Conservation (phyloP, 441 rosid species). For the Aquilaria agallochum region DNA sequence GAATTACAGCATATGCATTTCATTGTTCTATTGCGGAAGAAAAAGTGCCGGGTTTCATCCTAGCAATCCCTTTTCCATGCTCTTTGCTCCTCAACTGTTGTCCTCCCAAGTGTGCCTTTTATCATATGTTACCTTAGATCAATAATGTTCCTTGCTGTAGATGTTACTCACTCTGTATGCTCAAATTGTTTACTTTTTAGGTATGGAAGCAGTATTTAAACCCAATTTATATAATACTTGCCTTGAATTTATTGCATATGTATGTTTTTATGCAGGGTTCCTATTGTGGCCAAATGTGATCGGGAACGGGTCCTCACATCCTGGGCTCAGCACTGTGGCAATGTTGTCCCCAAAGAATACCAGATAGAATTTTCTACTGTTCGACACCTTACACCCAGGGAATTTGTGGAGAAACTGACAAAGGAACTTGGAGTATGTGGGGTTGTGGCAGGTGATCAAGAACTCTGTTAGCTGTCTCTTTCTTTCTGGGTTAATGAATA, state of each 20-base stretch:
- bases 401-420: slow-evolving; percentile 81
- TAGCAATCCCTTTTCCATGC: not conserved
- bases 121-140: too few relatives aligned
- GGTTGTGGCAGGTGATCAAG: slow-evolving; percentile 67
- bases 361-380: slow-evolving; percentile 64
- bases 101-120: too few relatives aligned
- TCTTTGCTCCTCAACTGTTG: not conserved
- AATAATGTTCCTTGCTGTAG: too few relatives aligned
- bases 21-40: too few relatives aligned
- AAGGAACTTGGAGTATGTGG: slow-evolving; percentile 66
- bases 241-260: slow-evolving; percentile 2
- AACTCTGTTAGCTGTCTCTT: not conserved
- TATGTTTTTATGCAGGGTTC: slow-evolving; percentile 44
- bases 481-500: not conserved
- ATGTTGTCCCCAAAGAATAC: slow-evolving; percentile 55
- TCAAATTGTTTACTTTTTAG: too few relatives aligned
- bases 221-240: not conserved
- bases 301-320: slow-evolving; percentile 66
- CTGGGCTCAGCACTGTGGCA: slow-evolving; percentile 68
- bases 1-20: too few relatives aligned
- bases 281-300: slow-evolving; percentile 77
- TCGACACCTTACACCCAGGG: slow-evolving; percentile 65
- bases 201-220: too few relatives aligned
- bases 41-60: too few relatives aligned
- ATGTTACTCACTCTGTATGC: too few relatives aligned